Evolutionary conservation across 345 rosid species (phyloP).

Genomic region (Aurinia saxatilis): DNA sequence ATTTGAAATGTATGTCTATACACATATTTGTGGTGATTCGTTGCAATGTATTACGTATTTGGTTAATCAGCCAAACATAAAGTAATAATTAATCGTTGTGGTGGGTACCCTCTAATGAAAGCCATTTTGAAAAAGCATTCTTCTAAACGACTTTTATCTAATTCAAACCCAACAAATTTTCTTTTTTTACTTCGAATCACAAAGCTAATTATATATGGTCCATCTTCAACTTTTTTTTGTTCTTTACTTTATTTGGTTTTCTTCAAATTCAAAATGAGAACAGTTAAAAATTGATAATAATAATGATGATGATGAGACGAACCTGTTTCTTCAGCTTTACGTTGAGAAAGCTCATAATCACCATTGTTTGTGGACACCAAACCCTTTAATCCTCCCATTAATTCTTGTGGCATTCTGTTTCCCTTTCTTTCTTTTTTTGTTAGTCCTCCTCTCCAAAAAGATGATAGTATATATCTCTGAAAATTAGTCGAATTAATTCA

Average conservation of each 20-base stretch:
- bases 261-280: slow-evolving; percentile 2
- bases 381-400: slow-evolving; percentile 48
- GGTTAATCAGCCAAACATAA: slow-evolving; percentile 14
- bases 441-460: background rate
- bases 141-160: slow-evolving; percentile 14
- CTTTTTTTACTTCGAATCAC: background rate
- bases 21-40: no score
- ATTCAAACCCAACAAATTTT: slow-evolving; percentile 15
- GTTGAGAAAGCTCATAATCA: slow-evolving; percentile 70
- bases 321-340: slow-evolving; percentile 99
- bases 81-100: slow-evolving; percentile 15
- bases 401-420: slow-evolving; percentile 62
- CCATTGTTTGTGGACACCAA: slow-evolving; percentile 36
- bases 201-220: slow-evolving; percentile 4
- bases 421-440: background rate
- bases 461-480: background rate
- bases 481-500: background rate
- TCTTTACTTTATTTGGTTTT: slow-evolving; percentile 12
- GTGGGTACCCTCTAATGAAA: slow-evolving; percentile 25
- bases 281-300: no score
- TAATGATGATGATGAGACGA: background rate
- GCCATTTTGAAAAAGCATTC: slow-evolving; percentile 17
- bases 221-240: background rate
- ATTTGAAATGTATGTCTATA: no score
- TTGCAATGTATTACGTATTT: no score